These are phyloP conservation scores for Lolium perenne DNA, from an alignment of 176 grass and related monocot species.

Conservation along the genomic window DNA sequence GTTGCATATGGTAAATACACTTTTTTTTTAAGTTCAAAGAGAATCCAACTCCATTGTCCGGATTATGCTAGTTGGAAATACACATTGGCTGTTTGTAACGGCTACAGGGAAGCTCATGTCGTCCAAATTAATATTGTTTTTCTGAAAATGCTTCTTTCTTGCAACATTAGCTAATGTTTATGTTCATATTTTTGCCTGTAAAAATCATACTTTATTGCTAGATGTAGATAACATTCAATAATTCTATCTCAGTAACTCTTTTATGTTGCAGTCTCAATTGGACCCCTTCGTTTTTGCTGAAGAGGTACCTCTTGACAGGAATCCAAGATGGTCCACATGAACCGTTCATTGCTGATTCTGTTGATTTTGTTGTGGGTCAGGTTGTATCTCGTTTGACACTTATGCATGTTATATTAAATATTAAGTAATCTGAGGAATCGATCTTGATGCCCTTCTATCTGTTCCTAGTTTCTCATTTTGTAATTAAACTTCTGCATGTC, in stretches of 20 bases:
- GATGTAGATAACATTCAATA: constrained; percentile 15
- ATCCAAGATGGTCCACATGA: constrained; percentile 91
- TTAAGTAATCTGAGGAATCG: neutral
- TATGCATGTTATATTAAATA: constrained; percentile 16
- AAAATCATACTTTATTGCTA: constrained; percentile 15
- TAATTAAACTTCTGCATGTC: constrained; percentile 40
- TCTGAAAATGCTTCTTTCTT: neutral
- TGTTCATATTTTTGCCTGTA: neutral
- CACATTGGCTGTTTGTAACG: neutral
- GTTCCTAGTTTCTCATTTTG: constrained; percentile 25
- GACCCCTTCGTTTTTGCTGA: constrained; percentile 98
- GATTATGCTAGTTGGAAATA: neutral
- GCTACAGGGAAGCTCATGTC: neutral
- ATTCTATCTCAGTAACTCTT: constrained; percentile 30
- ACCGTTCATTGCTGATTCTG: constrained; percentile 97
- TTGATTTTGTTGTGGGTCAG: constrained; percentile 96
- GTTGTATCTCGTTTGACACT: constrained; percentile 44
- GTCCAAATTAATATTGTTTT: neutral
- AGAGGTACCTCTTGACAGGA: constrained; percentile 93
- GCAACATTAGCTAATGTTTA: neutral
- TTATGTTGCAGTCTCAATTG: constrained; percentile 86
- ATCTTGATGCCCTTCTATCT: constrained; percentile 24
- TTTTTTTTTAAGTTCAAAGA: neutral
- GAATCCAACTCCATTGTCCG: neutral
- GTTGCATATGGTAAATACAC: neutral